Conservation (phyloP, 2,329 filamentous ascomycete species). For the Aureobasidium musti region DNA sequence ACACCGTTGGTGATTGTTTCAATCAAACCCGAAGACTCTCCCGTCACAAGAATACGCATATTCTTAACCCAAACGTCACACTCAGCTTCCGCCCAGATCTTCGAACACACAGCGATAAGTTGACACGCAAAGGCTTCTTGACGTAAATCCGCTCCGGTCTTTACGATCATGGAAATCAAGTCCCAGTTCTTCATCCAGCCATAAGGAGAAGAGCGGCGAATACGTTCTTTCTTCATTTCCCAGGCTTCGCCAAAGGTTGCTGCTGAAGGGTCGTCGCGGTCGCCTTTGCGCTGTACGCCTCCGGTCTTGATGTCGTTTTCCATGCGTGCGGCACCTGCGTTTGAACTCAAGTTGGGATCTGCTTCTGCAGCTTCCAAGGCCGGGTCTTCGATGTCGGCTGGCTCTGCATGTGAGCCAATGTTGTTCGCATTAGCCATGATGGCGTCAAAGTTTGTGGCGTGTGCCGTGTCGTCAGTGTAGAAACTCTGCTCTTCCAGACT, state of each 20-base stretch:
- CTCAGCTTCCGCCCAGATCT: conserved; percentile 74
- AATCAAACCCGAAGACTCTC: conserved; percentile 79
- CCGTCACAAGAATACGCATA: conserved; percentile 84
- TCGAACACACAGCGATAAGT: conserved; percentile 76
- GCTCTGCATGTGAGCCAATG: conserved; percentile 51
- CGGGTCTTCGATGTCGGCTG: conserved; percentile 58
- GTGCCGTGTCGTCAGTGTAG: conserved; percentile 66
- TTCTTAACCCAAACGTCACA: conserved; percentile 84
- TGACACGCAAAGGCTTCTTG: conserved; percentile 88
- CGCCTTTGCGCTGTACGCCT: conserved; percentile 75
- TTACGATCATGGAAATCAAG: conserved; percentile 81
- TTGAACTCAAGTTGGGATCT: conserved; percentile 59
- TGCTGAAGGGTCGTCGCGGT: conserved; percentile 81
- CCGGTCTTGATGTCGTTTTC: conserved; percentile 88
- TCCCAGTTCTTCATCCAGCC: conserved; percentile 93
- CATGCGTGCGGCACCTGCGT: conserved; percentile 78
- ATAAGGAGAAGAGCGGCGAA: conserved; percentile 79
- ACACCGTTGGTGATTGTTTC: conserved; percentile 89
- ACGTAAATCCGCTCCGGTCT: conserved; percentile 78
- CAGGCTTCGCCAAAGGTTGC: conserved; percentile 86
- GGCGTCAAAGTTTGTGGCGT: conserved; percentile 74
- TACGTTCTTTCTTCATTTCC: conserved; percentile 80
- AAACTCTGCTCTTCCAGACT: conserved; percentile 84
- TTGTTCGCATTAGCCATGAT: conserved; percentile 75
- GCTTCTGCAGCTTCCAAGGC: conserved; percentile 44